phyloP scores from a whole-genome alignment of 2,329 filamentous ascomycete genomes.

The Onygenales sp. region DNA sequence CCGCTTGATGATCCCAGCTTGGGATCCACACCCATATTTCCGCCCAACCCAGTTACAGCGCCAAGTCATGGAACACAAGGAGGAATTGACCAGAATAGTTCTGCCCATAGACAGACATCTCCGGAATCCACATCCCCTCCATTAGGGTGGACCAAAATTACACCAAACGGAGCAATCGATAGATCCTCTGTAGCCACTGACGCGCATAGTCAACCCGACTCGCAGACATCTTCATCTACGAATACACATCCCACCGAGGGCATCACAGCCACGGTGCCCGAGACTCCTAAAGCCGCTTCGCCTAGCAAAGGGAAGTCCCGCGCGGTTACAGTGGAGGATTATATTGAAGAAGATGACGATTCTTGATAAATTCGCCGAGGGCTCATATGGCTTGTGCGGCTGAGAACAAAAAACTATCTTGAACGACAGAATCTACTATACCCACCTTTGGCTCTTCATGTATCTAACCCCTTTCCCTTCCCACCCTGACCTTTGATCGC shows the following conservation, averaged over 20 bases:
- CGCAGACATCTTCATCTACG: not conserved
- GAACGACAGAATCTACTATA: not conserved
- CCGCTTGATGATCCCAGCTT: not conserved
- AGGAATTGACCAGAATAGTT: not conserved
- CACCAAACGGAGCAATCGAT: not conserved
- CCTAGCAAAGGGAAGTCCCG: conserved; percentile 10
- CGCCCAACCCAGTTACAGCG: not conserved
- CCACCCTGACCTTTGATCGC: no score
- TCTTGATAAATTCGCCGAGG: not conserved
- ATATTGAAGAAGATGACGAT: conserved; percentile 6
- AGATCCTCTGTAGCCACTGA: not conserved
- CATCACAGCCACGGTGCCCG: not conserved
- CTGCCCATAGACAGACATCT: not conserved
- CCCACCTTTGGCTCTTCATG: not conserved
- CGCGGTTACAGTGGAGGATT: conserved; percentile 13
- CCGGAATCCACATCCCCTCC: not conserved
- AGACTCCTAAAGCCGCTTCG: not conserved
- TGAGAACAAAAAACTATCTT: not conserved
- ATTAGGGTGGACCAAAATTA: conserved; percentile 3
- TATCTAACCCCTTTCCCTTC: not conserved
- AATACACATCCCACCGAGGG: not conserved
- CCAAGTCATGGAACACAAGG: not conserved
- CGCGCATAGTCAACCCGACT: not conserved
- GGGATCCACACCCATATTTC: not conserved
- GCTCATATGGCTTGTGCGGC: not conserved